Evolutionary conservation across 1,139 yeast species (phyloP), one percentile per base, ranked within the genome.

Genomic region (Pichia sp.): DNA sequence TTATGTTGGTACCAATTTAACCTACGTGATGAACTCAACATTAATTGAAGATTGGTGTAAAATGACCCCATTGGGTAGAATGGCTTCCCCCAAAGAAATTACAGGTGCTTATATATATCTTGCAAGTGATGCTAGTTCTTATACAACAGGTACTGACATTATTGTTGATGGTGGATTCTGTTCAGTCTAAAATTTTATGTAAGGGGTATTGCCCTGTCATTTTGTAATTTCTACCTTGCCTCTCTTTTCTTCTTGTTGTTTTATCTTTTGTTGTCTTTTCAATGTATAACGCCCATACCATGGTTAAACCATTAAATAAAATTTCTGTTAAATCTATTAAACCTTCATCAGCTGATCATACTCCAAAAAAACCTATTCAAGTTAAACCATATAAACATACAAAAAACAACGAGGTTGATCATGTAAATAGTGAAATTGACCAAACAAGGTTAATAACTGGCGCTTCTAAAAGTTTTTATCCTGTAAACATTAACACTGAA

Each of bases 51-150:
- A 73, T 57, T 86, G 95, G 95, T 74, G 80, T 77, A 68, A 75
- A 38, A 67, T 83, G 63, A 86, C 81, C 47, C 97, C 97, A 42
- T 63, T 86, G 72, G 96, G 96, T 28, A 81, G 96, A 71, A 87
- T 86, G 66, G 88, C 84, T 38, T 69, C 77, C 47, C 80, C 96
- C 16, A 78, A 81, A 59, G 97, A 90, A 68, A 73, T 90, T 60
- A 87, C 83, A 13, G 96, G 96, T 55, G 96, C 96, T 6, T 90
- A 87, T 70, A 73, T 89, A 48, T 90, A 86, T 71, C 73, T 90
- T 61, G 96, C 96, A 5, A 83, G 91, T 31, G 84, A 87, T 64
- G 96, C 96, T 5, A 80, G 91, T 42, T 79, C 91, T 13, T 90
- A 79, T 70, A 84, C 95, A 50, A 87, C 96, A 8, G 97, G 96